These are phyloP conservation scores for Aspergillus ruber DNA, from an alignment of 2,329 filamentous ascomycete genomes.

Conservation along the genomic window DNA sequence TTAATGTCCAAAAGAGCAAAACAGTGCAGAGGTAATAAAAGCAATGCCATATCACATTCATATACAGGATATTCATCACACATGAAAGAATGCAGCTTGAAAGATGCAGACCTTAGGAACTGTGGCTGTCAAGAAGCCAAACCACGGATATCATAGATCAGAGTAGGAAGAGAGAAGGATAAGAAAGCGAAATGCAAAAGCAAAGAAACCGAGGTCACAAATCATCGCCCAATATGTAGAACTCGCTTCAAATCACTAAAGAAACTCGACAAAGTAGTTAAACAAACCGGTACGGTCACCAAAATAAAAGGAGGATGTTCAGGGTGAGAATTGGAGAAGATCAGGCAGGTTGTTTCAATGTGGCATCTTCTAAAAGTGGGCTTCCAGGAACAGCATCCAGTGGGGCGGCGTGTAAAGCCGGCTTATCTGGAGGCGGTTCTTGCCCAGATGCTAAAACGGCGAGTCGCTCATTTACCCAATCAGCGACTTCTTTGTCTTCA, in stretches of 20 bases:
- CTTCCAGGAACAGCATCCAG: slow-evolving; percentile 60
- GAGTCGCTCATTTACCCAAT: slow-evolving; percentile 66
- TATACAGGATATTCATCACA: slow-evolving; percentile 1
- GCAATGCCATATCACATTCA: not conserved
- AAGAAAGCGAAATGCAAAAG: not conserved
- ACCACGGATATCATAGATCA: not conserved
- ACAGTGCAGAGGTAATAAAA: not conserved
- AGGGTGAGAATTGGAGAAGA: not conserved
- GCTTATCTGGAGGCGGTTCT: slow-evolving; percentile 68
- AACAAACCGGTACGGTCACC: too few relatives aligned
- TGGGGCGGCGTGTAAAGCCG: slow-evolving; percentile 81
- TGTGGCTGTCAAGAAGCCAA: not conserved
- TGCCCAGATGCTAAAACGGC: slow-evolving; percentile 50
- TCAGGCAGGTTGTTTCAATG: slow-evolving; percentile 1
- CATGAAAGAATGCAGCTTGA: not conserved
- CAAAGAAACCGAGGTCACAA: too few relatives aligned
- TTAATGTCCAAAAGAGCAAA: not conserved
- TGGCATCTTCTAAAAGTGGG: slow-evolving; percentile 25
- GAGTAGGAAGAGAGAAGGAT: not conserved
- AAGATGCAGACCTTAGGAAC: not conserved
- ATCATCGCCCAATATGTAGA: too few relatives aligned
- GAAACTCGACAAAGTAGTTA: too few relatives aligned
- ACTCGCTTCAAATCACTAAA: too few relatives aligned
- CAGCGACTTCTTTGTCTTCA: slow-evolving; percentile 74
- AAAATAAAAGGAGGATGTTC: not conserved